Base-by-base conservation (phyloP, 495 filamentous ascomycete genomes). In the Neurospora terricola region DNA sequence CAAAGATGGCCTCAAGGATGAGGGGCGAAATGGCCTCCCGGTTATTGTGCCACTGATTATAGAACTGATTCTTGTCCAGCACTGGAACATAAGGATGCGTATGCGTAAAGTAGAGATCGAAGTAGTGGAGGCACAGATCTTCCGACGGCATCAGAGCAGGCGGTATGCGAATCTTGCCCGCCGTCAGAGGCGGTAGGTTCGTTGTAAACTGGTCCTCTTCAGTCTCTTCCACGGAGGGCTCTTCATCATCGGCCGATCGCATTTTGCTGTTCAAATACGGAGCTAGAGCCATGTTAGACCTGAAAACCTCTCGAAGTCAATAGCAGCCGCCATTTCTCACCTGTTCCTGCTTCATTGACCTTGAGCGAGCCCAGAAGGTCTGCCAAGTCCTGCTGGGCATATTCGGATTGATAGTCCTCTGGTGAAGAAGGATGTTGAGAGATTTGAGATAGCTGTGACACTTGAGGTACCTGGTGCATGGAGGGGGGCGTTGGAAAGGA, bases 21-120 rank as follows among this genome's bases (percentile, higher is more conserved):
- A 99, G 86, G 16, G 96, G 96, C 0, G 96, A 98, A 9, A 99
- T 94, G 2, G 92, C 90, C 39, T 91, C 88, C 71, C 93, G 88
- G 75, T 95, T 91, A 54, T 90, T 90, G 72, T 92, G 89, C 96
- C 96, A 99, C 84, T 97, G 94, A 18, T 93, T 91, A 79, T 96
- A 97, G 71, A 99, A 90, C 70, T 91, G 88, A 18, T 88, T 81
- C 76, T 93, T 91, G 80, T 97, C 95, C 72, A 98, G 82, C 1
- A 99, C 93, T 0, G 96, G 96, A n/a, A 97, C 90, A 78, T 98
- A 99, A 9, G 96, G 95, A 76, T 99, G 96, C 40, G 98, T 93
- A 75, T 97, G 89, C 70, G 86, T 84, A 77, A 99, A 99, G 77
- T 94, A 99, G 54, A 97, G 91, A 45, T 96, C 90, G 81, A 99